Evolutionary conservation across 2,329 filamentous ascomycete species (phyloP).

Genomic region (Stachybotrys elegans): DNA sequence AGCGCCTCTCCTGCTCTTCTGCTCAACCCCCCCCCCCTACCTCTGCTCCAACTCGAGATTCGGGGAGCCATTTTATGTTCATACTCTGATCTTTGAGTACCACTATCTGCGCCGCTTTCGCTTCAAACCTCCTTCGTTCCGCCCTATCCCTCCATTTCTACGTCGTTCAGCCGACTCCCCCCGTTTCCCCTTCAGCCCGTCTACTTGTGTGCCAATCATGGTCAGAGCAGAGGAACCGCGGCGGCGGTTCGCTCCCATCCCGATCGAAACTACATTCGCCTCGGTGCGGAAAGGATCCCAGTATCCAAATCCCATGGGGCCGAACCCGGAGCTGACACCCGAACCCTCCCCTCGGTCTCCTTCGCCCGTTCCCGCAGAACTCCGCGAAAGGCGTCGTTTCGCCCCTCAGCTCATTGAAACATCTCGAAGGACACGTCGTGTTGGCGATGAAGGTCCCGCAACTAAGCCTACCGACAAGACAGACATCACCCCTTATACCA

Average conservation of each 20-base stretch:
- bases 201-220: conserved; percentile 30
- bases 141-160: too few species aligned
- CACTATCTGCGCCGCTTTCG: too few species aligned
- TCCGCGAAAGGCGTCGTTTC: conserved; percentile 50
- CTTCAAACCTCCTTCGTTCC: too few species aligned
- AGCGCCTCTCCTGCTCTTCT: too few species aligned
- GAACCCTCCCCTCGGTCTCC: conserved; percentile 47
- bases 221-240: conserved; percentile 35
- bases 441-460: conserved; percentile 58
- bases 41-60: too few species aligned
- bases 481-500: conserved; percentile 62
- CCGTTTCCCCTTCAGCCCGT: too few species aligned
- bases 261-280: conserved; percentile 67
- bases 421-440: conserved; percentile 63
- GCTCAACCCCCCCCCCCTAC: too few species aligned
- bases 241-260: conserved; percentile 62
- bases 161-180: too few species aligned
- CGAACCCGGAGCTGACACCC: conserved; percentile 53
- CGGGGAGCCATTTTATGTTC: too few species aligned
- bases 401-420: conserved; percentile 79
- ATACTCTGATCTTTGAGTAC: too few species aligned
- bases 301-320: conserved; percentile 28
- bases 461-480: conserved; percentile 65
- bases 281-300: conserved; percentile 39
- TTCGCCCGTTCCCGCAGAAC: conserved; percentile 37